Base-by-base conservation (phyloP, 805 yeast species). In the Yamadazyma laniorum region DNA sequence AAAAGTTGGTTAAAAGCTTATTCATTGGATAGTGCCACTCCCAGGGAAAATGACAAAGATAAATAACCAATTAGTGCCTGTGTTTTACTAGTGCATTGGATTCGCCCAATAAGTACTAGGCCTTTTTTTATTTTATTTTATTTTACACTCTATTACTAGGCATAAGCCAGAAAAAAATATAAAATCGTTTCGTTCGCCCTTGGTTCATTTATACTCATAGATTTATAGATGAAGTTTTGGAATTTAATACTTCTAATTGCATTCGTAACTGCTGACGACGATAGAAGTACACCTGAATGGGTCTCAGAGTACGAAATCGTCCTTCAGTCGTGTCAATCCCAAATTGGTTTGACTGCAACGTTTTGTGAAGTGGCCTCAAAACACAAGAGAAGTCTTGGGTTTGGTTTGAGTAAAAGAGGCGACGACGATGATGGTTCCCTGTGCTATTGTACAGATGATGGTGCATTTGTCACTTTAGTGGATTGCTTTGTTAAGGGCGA, bases 401-500 rank as follows among this genome's bases (percentile, higher is more conserved):
- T n/a, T n/a, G 23, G 23, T 9, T 9, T 21, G 6, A 9, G 17
- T 5, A 12, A 11, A 12, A 16, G 19, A 6, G 35, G 25, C 7
- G 14, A 28, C 15, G 19, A 26, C 3, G 27, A 8, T 11, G 26
- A 33, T 29, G 30, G 37, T 15, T 32, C 39, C 11, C 27, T 26
- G 8, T 54, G 58, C 25, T 48, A 32, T 16, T 54, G 59, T 41
- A 32, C 32, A 8, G 30, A 29, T 13, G 43, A 38, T 11, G 29
- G 48, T 22, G 56, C 55, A 1, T 53, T 54, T 27, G 57, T 55
- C 11, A 49, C 53, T 12, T 19, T 53, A 13, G 25, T 53, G 11
- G 52, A 53, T 13, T 54, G 59, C 38, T 43, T 53, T 14, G 48
- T 54, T 12, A 43, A 39, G 21, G 59, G 58, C 9, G 53, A 50